Conservation (phyloP, 257 asterid species). For the Oldenlandia corymbosa region DNA sequence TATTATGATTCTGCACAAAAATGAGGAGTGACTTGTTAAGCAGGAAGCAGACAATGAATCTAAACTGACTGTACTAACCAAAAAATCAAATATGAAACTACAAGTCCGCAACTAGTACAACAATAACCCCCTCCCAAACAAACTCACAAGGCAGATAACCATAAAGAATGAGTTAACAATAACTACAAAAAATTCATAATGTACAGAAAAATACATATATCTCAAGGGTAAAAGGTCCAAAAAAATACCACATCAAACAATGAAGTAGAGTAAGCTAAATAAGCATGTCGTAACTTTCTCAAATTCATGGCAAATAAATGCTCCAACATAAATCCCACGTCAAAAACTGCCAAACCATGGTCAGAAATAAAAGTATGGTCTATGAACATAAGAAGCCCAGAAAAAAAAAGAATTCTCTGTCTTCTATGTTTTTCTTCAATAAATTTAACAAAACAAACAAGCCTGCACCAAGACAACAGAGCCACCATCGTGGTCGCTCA, state of each 20-base stretch:
- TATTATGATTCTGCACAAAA: constrained; percentile 46
- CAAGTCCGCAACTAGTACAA: neutral
- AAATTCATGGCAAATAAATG: neutral
- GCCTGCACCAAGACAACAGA: no score
- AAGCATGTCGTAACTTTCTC: neutral
- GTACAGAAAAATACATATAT: neutral
- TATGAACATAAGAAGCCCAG: neutral
- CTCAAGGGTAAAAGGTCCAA: neutral
- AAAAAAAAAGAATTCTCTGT: no score
- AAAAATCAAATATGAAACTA: neutral
- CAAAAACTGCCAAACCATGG: neutral
- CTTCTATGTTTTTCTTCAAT: no score
- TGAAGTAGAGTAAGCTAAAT: neutral
- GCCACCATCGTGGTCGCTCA: no score
- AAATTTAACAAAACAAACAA: no score
- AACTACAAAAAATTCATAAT: neutral
- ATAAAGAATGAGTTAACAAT: neutral
- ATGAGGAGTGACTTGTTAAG: constrained; percentile 7
- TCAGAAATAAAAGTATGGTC: neutral
- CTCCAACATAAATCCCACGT: neutral
- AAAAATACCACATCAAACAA: neutral
- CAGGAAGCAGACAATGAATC: constrained; percentile 1
- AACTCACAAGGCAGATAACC: neutral
- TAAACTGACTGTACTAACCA: neutral
- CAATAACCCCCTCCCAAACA: neutral